Percentiles rank a stretch among this genome's conserved stretches.
phyloP scores from a whole-genome alignment of 257 asterid genomes.

The Penstemon barbatus region DNA sequence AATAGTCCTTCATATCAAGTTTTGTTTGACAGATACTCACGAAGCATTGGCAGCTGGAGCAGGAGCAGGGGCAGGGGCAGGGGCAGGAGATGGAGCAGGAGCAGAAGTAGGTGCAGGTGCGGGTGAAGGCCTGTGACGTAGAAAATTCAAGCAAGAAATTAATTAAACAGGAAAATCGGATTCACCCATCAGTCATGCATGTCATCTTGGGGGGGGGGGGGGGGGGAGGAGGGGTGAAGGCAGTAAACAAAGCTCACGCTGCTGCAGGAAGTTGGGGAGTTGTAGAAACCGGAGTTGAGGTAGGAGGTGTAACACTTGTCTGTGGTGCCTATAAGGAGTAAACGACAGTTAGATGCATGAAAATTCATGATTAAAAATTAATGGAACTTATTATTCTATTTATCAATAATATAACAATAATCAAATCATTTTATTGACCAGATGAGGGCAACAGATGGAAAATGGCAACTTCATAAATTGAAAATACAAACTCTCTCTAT shows the following conservation, averaged over 20 bases:
- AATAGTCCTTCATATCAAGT: constrained; percentile 2
- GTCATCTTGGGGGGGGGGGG: constrained; percentile 7
- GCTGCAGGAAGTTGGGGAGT: constrained; percentile 39
- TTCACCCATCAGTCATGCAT: neutral
- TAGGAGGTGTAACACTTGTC: constrained; percentile 43
- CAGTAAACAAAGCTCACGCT: constrained; percentile 38
- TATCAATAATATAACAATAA: neutral
- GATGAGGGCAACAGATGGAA: constrained; percentile 2
- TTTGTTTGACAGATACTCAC: constrained; percentile 36
- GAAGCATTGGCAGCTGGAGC: constrained; percentile 31
- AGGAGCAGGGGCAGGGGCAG: constrained; percentile 35
- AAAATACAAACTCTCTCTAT: neutral
- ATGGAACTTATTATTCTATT: neutral
- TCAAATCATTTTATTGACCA: constrained; percentile 1
- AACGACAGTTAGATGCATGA: too few species aligned
- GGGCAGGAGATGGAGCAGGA: constrained; percentile 25
- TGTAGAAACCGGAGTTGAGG: constrained; percentile 43
- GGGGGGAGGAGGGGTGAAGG: constrained; percentile 4
- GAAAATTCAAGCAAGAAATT: constrained; percentile 12
- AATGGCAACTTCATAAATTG: constrained; percentile 5
- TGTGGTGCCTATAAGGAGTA: constrained; percentile 49
- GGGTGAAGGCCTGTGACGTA: constrained; percentile 37
- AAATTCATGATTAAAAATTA: neutral
- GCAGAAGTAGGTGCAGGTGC: constrained; percentile 22
- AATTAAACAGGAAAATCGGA: neutral